These are phyloP conservation scores for Silybum marianum DNA, from an alignment of 129 eudicot genomes.

Conservation along the genomic window DNA sequence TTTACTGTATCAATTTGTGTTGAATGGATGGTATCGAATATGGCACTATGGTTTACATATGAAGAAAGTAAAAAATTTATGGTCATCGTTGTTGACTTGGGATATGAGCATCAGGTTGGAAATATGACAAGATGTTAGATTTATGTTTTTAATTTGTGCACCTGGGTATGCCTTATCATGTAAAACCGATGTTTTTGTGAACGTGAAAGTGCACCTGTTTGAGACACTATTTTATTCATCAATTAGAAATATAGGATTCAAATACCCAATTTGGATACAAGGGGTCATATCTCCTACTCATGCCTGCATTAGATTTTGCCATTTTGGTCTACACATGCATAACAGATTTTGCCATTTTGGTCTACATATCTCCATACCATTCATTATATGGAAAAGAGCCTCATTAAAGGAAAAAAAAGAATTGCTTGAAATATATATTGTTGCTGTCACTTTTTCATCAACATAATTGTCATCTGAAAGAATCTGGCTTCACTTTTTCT, in stretches of 20 bases:
- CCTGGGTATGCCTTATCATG: neutral
- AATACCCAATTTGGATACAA: too few species aligned
- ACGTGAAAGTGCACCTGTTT: neutral
- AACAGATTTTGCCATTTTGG: too few species aligned
- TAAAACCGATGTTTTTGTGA: neutral
- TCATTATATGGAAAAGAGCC: neutral
- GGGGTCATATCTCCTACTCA: neutral
- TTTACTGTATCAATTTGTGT: neutral
- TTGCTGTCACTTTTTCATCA: neutral
- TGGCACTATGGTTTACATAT: neutral
- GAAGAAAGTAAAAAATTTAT: neutral
- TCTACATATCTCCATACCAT: neutral
- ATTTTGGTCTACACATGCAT: neutral
- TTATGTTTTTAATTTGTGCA: neutral
- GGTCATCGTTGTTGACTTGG: neutral
- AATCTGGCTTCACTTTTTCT: neutral
- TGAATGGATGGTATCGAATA: neutral
- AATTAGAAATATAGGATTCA: neutral
- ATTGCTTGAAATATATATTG: neutral
- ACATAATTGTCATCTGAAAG: neutral
- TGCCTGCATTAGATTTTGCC: neutral
- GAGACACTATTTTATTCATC: neutral
- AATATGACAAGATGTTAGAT: neutral
- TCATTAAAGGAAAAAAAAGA: neutral
- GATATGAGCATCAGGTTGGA: neutral